Evolutionary conservation across 306 rosid genomes (phyloP), one percentile per base, ranked within the genome.

Genomic region (Vigna mungo): DNA sequence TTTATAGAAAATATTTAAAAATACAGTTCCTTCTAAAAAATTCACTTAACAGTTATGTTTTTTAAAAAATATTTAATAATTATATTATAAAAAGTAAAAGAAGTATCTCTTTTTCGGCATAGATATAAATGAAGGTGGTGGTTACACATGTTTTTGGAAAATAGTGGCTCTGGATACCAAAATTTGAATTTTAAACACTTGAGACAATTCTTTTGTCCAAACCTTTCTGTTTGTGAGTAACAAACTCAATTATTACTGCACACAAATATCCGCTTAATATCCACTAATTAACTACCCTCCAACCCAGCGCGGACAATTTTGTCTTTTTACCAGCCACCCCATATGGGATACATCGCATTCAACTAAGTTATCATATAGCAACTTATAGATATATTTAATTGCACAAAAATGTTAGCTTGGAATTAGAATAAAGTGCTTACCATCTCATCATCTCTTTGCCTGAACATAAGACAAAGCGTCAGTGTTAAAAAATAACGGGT

Each of bases 391-490:
- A 55, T 54, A 39, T 41, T 59, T 73, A 63, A 32, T 34, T 7
- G 5, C 17, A 10, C 73, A 76, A 81, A 81, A 69, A 69, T 43
- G 36, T 62, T 69, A 36, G 78, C 78, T 82, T 82, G 63, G 59
- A 82, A 53, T 78, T 71, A 71, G 72, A 78, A 82, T 68, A 69
- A 49, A 64, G 81, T 59, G 30, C 18, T 14, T 58, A 37, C 13
- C 64, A 14, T 58, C 37, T 58, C 64, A 25, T 27, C 9, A 14
- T 60, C 44, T 58, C 68, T 60, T 25, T 23, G 66, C 55, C 14
- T 15, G 11, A 71, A 51, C 63, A 79, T 71, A 72, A 77, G 80
- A 77, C 87, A 76, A 67, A 27, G 30, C 20, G 23, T 14, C 18
- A 10, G 16, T 43, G 10, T 65, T 73, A 36, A 37, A 36, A 52